phyloP scores from a whole-genome alignment of 2,329 filamentous ascomycete genomes.

The Domatiomyces globalis region DNA sequence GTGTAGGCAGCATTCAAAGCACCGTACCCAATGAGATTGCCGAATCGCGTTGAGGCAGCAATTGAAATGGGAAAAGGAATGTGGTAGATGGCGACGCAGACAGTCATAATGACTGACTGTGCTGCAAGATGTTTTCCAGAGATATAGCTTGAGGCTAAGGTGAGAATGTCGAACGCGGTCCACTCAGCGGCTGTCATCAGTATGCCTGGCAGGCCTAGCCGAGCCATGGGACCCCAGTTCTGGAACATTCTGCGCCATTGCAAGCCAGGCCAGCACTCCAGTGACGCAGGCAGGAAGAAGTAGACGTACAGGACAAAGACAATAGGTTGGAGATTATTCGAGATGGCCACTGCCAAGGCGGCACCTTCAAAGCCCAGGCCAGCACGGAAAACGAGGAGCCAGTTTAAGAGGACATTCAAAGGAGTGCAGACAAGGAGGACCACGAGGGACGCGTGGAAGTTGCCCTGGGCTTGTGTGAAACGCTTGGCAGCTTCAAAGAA shows the following conservation, averaged over 20 bases:
- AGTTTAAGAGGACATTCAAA: slow-evolving; percentile 58
- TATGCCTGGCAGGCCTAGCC: slow-evolving; percentile 64
- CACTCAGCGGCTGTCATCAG: slow-evolving; percentile 78
- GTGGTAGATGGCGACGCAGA: slow-evolving; percentile 71
- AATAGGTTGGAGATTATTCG: slow-evolving; percentile 52
- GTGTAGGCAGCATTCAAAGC: slow-evolving; percentile 59
- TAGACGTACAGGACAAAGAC: slow-evolving; percentile 52
- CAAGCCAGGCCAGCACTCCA: slow-evolving; percentile 60
- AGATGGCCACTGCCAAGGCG: slow-evolving; percentile 53
- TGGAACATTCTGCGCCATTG: slow-evolving; percentile 44
- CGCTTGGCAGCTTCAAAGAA: slow-evolving; percentile 60
- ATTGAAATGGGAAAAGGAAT: slow-evolving; percentile 74
- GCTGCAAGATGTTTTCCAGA: slow-evolving; percentile 60
- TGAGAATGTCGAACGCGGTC: slow-evolving; percentile 71
- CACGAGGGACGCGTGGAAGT: slow-evolving; percentile 60
- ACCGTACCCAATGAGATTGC: slow-evolving; percentile 69
- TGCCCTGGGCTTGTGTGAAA: slow-evolving; percentile 62
- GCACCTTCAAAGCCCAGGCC: slow-evolving; percentile 55
- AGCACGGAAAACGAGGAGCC: slow-evolving; percentile 51
- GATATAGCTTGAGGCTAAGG: slow-evolving; percentile 56
- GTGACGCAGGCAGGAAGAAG: slow-evolving; percentile 43
- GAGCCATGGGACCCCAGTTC: slow-evolving; percentile 64
- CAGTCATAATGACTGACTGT: slow-evolving; percentile 59
- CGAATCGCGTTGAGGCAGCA: slow-evolving; percentile 64
- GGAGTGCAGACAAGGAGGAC: slow-evolving; percentile 64